Evolutionary conservation across 2,329 filamentous ascomycete species (phyloP), one percentile per base, ranked within the genome.

Genomic region (Didymella glomerata): DNA sequence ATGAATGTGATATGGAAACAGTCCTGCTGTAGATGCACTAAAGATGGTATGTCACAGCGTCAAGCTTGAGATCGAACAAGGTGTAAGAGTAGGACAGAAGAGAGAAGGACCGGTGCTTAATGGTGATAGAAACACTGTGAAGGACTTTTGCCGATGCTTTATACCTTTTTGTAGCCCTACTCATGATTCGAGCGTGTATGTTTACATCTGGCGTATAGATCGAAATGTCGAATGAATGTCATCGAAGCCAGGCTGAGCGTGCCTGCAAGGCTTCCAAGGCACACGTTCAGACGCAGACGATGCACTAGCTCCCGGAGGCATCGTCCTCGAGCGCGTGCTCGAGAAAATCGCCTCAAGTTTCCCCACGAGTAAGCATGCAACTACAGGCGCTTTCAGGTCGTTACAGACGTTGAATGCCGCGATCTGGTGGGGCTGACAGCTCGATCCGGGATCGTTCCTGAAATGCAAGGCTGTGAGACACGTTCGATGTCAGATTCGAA

Each of bases 11-110:
- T 32, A 34, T 44, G 47, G 13, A 46, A 46, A 68, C 70, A 74
- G 71, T 66, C 59, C 70, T 64, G 71, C 70, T 73, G 70, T 60
- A 40, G 32, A 24, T 59, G 48, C 57, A 55, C 18, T 53, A 60
- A 57, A 48, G 51, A 60, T 45, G 48, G 47, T 60, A 62, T 49
- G 57, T 60, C 38, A 47, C 57, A 74, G 72, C 71, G 65, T 74
- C 73, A 69, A 74, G 71, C 71, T 60, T 62, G 64, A 56, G 54
- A 47, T 27, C 49, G 55, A 65, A 48, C 28, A 61, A 59, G 30
- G 41, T 55, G 32, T 45, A 54, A 18, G 49, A 34, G 48, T 60
- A 45, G 52, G 16, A 52, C 48, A 40, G 28, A 57, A 32, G 48
- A 42, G 11, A 27, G 48, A 46, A 16, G 32, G 46, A 24, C 30